Evolutionary conservation across 148 eudicot genomes (phyloP).

Genomic region (Mesembryanthemum crystallinum): DNA sequence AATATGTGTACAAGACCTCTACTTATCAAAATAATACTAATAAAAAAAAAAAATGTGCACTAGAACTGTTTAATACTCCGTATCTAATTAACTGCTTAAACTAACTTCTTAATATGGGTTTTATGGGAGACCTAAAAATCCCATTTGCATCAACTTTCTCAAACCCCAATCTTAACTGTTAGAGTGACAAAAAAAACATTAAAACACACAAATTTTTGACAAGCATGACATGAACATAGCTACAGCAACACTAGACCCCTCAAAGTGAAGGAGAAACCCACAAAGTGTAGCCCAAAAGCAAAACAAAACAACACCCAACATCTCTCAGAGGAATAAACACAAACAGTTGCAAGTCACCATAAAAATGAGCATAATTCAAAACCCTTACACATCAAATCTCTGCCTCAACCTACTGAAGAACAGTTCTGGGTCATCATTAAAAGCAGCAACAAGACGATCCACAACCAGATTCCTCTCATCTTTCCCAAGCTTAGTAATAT

Average conservation of each 20-base stretch:
- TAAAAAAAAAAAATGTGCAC: too few relatives aligned
- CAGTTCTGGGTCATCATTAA: conserved; percentile 52
- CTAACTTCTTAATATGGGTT: too few relatives aligned
- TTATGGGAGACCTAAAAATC: too few relatives aligned
- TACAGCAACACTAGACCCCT: too few relatives aligned
- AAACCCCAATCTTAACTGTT: too few relatives aligned
- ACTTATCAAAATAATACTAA: too few relatives aligned
- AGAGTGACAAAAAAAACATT: not conserved
- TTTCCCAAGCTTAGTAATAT: conserved; percentile 52
- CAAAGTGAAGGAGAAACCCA: not conserved
- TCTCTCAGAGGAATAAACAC: conserved; percentile 1
- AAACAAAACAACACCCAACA: not conserved
- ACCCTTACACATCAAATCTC: conserved; percentile 69
- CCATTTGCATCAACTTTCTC: too few relatives aligned
- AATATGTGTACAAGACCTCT: too few relatives aligned
- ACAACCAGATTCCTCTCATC: conserved; percentile 55
- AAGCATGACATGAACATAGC: not conserved
- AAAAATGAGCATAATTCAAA: not conserved
- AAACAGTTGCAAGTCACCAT: not conserved
- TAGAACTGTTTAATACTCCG: too few relatives aligned
- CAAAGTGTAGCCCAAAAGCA: not conserved
- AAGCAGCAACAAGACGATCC: conserved; percentile 56
- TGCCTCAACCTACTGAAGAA: conserved; percentile 57
- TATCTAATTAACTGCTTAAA: too few relatives aligned
- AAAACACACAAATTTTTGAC: not conserved